phyloP scores from a whole-genome alignment of 2,329 filamentous ascomycete genomes.

The Alternaria longipes region DNA sequence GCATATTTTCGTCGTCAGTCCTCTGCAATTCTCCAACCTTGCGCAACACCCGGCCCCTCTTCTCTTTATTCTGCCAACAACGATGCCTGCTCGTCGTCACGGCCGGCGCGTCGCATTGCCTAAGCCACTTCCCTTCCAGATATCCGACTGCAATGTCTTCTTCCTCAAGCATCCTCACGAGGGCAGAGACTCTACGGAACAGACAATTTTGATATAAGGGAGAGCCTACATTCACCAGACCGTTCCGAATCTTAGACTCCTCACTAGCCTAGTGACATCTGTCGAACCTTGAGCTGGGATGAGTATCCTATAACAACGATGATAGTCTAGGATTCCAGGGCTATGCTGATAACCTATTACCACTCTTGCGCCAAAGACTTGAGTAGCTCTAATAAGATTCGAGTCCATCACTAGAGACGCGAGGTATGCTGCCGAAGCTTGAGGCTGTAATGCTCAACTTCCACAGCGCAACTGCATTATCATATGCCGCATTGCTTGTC shows the following conservation, averaged over 20 bases:
- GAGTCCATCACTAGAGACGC: no score
- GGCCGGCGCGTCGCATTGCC: background rate
- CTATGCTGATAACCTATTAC: background rate
- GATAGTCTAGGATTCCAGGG: no score
- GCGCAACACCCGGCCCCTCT: no score
- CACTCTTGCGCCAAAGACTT: background rate
- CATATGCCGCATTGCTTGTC: background rate
- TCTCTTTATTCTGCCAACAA: no score
- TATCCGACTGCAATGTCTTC: background rate
- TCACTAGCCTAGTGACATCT: background rate
- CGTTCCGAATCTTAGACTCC: background rate
- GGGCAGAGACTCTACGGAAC: constrained; percentile 9
- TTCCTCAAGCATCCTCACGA: constrained; percentile 6
- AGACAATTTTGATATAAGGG: background rate
- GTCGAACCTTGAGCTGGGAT: background rate
- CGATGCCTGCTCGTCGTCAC: no score
- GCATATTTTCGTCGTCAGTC: no score
- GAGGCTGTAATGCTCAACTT: no score
- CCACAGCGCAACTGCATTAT: no score
- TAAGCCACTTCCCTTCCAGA: background rate
- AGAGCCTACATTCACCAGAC: background rate
- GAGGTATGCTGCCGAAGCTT: no score
- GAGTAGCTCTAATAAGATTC: no score
- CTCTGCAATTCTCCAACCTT: no score
- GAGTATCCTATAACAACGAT: no score